These are phyloP conservation scores for Cerrena zonata DNA, from an alignment of 1,284 basidiomycete species.

Conservation along the genomic window DNA sequence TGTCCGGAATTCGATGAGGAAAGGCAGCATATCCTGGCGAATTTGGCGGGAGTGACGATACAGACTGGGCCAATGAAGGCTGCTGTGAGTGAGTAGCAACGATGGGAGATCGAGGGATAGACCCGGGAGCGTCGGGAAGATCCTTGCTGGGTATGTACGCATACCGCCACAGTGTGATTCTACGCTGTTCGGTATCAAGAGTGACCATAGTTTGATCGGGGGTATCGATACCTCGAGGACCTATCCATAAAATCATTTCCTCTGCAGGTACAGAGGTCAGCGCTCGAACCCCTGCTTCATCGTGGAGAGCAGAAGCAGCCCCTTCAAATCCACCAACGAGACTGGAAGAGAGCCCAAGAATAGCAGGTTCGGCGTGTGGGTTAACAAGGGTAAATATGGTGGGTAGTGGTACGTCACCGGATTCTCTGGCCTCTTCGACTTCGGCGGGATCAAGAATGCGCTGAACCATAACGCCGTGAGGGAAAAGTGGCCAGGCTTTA, in stretches of 20 bases:
- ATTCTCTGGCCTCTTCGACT: conserved; percentile 57
- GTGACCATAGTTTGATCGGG: conserved; percentile 52
- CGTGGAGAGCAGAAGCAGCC: conserved; percentile 41
- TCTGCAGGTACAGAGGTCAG: conserved; percentile 49
- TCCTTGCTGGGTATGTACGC: conserved; percentile 51
- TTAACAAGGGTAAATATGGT: conserved; percentile 74
- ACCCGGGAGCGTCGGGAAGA: conserved; percentile 32
- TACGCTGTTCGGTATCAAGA: conserved; percentile 44
- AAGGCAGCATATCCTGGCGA: conserved; percentile 1
- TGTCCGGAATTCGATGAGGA: conserved; percentile 5
- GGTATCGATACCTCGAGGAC: conserved; percentile 39
- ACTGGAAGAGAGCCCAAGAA: conserved; percentile 57
- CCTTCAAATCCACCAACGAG: conserved; percentile 44
- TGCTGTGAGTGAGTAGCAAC: not conserved
- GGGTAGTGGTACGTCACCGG: conserved; percentile 60
- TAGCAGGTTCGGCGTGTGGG: conserved; percentile 69
- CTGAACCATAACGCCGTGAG: conserved; percentile 74
- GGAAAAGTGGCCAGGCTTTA: conserved; percentile 71
- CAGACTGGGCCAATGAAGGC: not conserved
- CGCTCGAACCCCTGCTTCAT: conserved; percentile 38
- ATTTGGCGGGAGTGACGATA: not conserved
- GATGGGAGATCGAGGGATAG: conserved; percentile 1
- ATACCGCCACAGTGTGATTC: conserved; percentile 67
- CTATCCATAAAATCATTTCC: conserved; percentile 60
- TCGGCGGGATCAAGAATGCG: conserved; percentile 65